Conservation (phyloP, 495 filamentous ascomycete species). For the Penicillium ochrochloron region DNA sequence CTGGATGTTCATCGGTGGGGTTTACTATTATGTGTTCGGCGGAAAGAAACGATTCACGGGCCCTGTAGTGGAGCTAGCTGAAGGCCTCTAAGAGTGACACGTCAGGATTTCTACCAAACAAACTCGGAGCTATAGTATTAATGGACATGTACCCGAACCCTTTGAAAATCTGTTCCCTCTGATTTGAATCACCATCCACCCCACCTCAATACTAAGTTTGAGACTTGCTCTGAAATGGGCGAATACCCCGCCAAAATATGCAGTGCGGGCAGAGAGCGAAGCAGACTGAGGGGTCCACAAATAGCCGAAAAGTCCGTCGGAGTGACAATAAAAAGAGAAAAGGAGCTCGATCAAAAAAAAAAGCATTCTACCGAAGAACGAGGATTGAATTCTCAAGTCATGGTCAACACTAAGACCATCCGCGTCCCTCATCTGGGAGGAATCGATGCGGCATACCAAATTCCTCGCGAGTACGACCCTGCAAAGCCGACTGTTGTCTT, state of each 20-base stretch:
- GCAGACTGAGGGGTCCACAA: neutral
- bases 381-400: neutral
- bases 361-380: neutral
- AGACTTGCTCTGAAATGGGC: neutral
- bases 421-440: constrained; percentile 44
- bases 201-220: neutral
- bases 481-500: constrained; percentile 45
- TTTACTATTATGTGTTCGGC: constrained; percentile 28
- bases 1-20: constrained; percentile 26
- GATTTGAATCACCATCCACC: neutral
- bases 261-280: neutral
- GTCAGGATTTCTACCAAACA: neutral
- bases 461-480: constrained; percentile 38
- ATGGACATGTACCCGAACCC: constrained; percentile 6
- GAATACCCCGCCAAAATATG: neutral
- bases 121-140: constrained; percentile 5
- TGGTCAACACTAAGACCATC: constrained; percentile 32
- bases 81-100: constrained; percentile 19
- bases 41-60: constrained; percentile 27
- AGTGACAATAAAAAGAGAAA: neutral
- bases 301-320: neutral
- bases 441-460: constrained; percentile 39
- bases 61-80: constrained; percentile 25
- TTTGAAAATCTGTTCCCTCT: constrained; percentile 7
- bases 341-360: neutral